phyloP scores from a whole-genome alignment of 2,329 filamentous ascomycete genomes.

The Pseudocercospora cruenta region DNA sequence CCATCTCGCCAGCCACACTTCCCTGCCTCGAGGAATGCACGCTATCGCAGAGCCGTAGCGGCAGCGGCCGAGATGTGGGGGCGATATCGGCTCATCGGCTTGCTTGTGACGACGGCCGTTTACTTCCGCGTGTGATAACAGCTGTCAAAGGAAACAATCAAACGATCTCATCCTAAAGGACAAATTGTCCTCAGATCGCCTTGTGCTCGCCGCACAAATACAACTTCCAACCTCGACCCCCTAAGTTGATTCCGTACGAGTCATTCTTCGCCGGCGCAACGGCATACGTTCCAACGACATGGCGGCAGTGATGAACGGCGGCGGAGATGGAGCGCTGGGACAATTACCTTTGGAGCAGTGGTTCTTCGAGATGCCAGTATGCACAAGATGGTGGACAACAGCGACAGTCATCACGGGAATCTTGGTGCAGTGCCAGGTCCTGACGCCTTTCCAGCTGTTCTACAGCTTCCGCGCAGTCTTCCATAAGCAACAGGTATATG shows the following conservation, averaged over 20 bases:
- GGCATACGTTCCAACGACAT: conserved; percentile 43
- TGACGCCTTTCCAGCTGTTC: conserved; percentile 94
- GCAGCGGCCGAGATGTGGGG: background rate
- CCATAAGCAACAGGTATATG: conserved; percentile 79
- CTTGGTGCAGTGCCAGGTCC: conserved; percentile 87
- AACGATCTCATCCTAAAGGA: background rate
- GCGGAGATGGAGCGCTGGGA: conserved; percentile 47
- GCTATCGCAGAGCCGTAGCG: conserved; percentile 9
- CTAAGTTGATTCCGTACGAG: background rate
- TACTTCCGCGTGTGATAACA: conserved; percentile 10
- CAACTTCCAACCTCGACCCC: background rate
- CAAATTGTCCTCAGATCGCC: background rate
- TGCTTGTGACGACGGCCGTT: background rate
- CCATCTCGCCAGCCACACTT: conserved; percentile 6
- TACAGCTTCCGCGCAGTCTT: conserved; percentile 95
- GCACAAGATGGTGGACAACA: conserved; percentile 95
- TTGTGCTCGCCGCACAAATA: background rate
- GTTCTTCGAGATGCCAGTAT: conserved; percentile 98
- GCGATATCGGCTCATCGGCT: conserved; percentile 1
- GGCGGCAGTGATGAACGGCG: conserved; percentile 47
- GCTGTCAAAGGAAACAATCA: conserved; percentile 7
- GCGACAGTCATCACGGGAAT: conserved; percentile 86
- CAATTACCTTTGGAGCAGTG: conserved; percentile 88
- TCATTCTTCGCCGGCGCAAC: background rate
- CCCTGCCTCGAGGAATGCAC: conserved; percentile 5